Evolutionary conservation across 2,329 filamentous ascomycete species (phyloP), one percentile per base, ranked within the genome.

Genomic region (Colletotrichum liaoningense): DNA sequence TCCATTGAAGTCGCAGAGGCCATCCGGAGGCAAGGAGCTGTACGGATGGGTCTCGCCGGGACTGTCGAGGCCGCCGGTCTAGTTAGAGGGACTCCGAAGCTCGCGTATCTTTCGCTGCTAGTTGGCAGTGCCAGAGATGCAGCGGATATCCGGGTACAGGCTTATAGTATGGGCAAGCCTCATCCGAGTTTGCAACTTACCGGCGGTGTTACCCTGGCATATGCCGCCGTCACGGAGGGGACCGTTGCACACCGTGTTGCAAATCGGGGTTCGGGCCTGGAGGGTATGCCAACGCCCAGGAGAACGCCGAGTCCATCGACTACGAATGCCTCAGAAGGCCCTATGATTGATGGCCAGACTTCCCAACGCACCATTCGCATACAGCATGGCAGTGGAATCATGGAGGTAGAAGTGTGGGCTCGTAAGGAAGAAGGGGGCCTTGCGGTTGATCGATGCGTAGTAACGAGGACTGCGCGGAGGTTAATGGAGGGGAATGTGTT

Each of bases 1-100:
- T 2, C 81, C 11, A 64, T 78, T 0, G 75, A 74, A 1, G 57
- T 80, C 0, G 82, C 91, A 22, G 84, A 92, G 75, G 79, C 81
- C 0, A 89, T 93, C 59, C 84, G 91, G 2, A 83, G 81, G 42
- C 82, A 84, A 68, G 91, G 86, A 0, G 88, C 89, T 0, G 86
- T 89, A 0, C 83, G 82, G 9, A 93, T 92, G 89, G 89, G 90
- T 0, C 82, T 93, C 5, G 86, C 82, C 0, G 22, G 83, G 1
- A 77, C 79, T 5, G 80, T 83, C 0, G 80, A 83, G 14, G 81
- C 82, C 1, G 81, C 82, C 0, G 76, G 76, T 2, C 66, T 74
- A 2, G 76, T 77, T 1, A 76, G 80, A 35, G 81, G 82, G 0
- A 83, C 81, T 1, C 90, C 91, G 0, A 92, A 92, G 78, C 87